Evolutionary conservation across 176 grass and related monocot genomes (phyloP).

Genomic region (Pontederia paniculata): DNA sequence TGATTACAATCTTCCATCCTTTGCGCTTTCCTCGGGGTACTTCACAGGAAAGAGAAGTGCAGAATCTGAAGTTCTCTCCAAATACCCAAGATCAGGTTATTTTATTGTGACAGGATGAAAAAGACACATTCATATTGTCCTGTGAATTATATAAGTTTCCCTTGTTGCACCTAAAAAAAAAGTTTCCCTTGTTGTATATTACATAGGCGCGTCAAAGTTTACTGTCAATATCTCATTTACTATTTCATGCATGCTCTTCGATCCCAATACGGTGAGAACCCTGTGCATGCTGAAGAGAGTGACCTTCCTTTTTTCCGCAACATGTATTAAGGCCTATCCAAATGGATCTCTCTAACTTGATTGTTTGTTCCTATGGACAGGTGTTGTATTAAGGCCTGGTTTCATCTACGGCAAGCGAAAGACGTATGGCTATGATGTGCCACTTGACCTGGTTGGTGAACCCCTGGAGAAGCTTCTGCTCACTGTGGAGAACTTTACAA

Average conservation of each 20-base stretch:
- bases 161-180: too few species aligned
- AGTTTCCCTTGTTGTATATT: too few species aligned
- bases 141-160: too few species aligned
- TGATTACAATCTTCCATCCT: constrained; percentile 89
- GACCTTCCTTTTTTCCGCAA: neutral
- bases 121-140: too few species aligned
- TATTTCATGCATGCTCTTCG: too few species aligned
- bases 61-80: constrained; percentile 91
- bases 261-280: too few species aligned
- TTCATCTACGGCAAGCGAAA: constrained; percentile 94
- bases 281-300: neutral
- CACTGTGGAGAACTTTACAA: constrained; percentile 61
- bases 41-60: constrained; percentile 90
- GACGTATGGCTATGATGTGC: constrained; percentile 75
- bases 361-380: constrained; percentile 11
- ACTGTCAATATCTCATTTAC: too few species aligned
- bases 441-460: constrained; percentile 54
- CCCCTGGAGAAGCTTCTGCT: constrained; percentile 62
- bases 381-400: constrained; percentile 78
- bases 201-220: too few species aligned
- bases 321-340: neutral
- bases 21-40: constrained; percentile 67
- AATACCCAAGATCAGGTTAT: constrained; percentile 80
- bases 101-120: neutral
- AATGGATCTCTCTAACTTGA: neutral